Evolutionary conservation across 2,329 filamentous ascomycete genomes (phyloP).

Genomic region (Pseudopyricularia cyperi): DNA sequence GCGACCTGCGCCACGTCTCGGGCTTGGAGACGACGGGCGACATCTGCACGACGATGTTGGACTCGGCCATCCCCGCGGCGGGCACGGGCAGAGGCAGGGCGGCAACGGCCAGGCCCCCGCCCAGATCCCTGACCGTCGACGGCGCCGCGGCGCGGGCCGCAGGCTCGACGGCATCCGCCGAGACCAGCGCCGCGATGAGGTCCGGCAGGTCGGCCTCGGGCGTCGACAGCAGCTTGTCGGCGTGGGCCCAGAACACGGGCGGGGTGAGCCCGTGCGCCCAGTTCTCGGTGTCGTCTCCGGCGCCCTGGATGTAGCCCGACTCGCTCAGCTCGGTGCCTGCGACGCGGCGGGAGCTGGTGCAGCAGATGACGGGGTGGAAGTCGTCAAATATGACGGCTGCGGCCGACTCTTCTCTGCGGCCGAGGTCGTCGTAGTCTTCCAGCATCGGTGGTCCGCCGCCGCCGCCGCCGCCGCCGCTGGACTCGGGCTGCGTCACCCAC

Average conservation of each 20-base stretch:
- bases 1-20: constrained; percentile 25
- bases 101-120: constrained; percentile 12
- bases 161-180: constrained; percentile 6
- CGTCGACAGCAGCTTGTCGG: constrained; percentile 43
- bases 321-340: constrained; percentile 48
- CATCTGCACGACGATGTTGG: constrained; percentile 3
- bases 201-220: constrained; percentile 50
- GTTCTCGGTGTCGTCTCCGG: constrained; percentile 87
- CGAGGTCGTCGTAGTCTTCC: not conserved
- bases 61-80: too few species aligned
- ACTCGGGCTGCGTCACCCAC: constrained; percentile 55
- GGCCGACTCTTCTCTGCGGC: not conserved
- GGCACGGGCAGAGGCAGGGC: not conserved
- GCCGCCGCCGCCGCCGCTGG: constrained; percentile 18
- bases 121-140: constrained; percentile 4
- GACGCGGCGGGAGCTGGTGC: constrained; percentile 68
- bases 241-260: constrained; percentile 64
- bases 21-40: constrained; percentile 23
- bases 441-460: constrained; percentile 13
- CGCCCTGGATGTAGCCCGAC: constrained; percentile 80
- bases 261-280: constrained; percentile 79
- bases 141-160: constrained; percentile 20
- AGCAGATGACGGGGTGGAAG: constrained; percentile 67
- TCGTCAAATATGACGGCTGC: constrained; percentile 30
- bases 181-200: constrained; percentile 33